Evolutionary conservation across 129 eudicot genomes (phyloP), one percentile per base, ranked within the genome.

Genomic region (sunflower (Helianthus annuus)): DNA sequence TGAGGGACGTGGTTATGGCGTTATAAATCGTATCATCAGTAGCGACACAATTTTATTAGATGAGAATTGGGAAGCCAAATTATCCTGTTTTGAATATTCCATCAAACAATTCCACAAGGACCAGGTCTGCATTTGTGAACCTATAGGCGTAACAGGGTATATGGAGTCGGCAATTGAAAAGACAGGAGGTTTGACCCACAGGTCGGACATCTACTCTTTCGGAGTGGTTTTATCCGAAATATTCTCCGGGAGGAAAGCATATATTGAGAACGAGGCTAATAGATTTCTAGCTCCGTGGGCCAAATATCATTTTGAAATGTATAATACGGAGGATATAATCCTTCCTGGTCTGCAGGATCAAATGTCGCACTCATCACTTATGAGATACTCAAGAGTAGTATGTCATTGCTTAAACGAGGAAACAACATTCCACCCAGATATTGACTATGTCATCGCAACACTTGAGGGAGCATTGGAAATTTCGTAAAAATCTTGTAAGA

Each of bases 151-250:
- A 48, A 2, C 0, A 1, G 56, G 71, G 13, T 66, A 66, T 19
- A 6, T 11, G 54, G 71, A 66, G 39, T 56, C 57, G 11, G 0
- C 42, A 45, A 17, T 9, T 4, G 4, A 0, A 10, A 17, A 66
- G 5, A 45, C 11, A 0, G 16, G 17, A 66, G 16, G 19, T 46
- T 56, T 66, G n/a, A 45, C 5, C 44, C 42, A n/a, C 66, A 70
- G 11, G 66, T 70, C 66, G 1, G 75, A 70, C 12, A 22, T 56
- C 66, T 70, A 55, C 22, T 56, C 66, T 10, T 40, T 56, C 11
- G 66, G 73, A 0, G 34, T 68, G 4, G 73, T 68, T 34, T 9
- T 68, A 15, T 68, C 38, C 3, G 73, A 51, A 6, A 24, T 70
- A 3, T 57, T 70, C 3, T 70, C 66, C 5, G 75, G 66, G 14